Percentiles rank a stretch among this genome's conserved stretches.
Evolutionary conservation across 352 stramenopile species (phyloP).

Genomic region (Globisporangium radiosum): DNA sequence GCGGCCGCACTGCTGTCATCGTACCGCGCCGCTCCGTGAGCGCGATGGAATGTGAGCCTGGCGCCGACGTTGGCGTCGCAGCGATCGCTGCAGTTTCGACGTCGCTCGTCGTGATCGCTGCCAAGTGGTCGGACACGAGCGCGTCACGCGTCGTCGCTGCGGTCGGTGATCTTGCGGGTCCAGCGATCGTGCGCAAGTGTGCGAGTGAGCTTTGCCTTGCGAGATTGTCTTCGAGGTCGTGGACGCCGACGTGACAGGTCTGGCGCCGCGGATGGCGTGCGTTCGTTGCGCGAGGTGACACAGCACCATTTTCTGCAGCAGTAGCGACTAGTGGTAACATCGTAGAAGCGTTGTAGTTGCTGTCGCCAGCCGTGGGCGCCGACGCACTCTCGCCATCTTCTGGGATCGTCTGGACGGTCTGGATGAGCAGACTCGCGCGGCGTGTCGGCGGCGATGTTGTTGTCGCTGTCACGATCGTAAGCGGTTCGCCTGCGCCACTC

Average conservation of each 20-base stretch:
- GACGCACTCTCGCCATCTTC: conserved; percentile 7
- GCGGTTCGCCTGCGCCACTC: neutral
- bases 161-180: neutral
- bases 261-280: conserved; percentile 12
- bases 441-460: neutral
- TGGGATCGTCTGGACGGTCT: conserved; percentile 15
- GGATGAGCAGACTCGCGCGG: conserved; percentile 7
- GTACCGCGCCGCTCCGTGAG: conserved; percentile 28
- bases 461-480: neutral
- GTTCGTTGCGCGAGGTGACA: conserved; percentile 11
- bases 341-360: neutral
- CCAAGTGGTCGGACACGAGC: conserved; percentile 15
- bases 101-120: conserved; percentile 21
- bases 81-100: conserved; percentile 26
- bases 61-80: conserved; percentile 8
- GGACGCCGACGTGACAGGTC: conserved; percentile 2
- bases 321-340: too few species aligned
- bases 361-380: neutral
- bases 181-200: conserved; percentile 20
- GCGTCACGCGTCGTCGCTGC: neutral
- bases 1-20: conserved; percentile 26
- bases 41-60: neutral
- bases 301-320: neutral
- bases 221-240: neutral
- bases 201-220: conserved; percentile 24